Evolutionary conservation across 1,284 basidiomycete genomes (phyloP), one percentile per base, ranked within the genome.

Genomic region (Sanghuangporus sanghuang): DNA sequence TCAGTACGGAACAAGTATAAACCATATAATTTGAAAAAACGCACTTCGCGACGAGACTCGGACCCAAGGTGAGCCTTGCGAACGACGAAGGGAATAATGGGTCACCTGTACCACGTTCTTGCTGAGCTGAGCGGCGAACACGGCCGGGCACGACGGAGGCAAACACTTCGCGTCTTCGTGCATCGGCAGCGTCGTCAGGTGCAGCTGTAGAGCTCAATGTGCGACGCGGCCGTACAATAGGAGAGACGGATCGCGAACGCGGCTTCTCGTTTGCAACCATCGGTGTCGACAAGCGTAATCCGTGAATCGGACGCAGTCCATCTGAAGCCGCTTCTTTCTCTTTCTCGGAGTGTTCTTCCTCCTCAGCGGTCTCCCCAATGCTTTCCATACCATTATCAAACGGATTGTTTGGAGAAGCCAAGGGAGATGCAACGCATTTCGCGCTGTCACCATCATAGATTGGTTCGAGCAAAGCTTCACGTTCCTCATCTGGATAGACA

Each of bases 71-170:
- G 42, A 66, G 62, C 36, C 61, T 63, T n/a, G 66, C 56, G 55
- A 72, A 72, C 35, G 67, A 68, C 50, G 65, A 65, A 9, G 71
- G 71, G 64, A 73, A 73, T 6, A 72, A 67, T 8, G 71, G 71
- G 21, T 70, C 69, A 18, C 71, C 71, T 7, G 70, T 71, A 3
- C 70, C 71, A 58, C 61, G 67, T 62, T 68, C 70, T 66, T 36
- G 68, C 68, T 64, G 63, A 63, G 62, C 68, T 61, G 39, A 69
- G 64, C 59, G 68, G 65, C 60, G 68, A 64, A 65, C 70, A 66
- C 50, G 69, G 64, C 64, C 71, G 52, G 65, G 68, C 62, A 57
- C 67, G 62, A 58, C 18, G 11, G 57, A 21, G 14, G 59, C 38
- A 1, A 66, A 18, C 61, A 64, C 68, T 55, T 52, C 69, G 62